phyloP scores from a whole-genome alignment of 257 asterid genomes.

The Solanum corneliomulleri region DNA sequence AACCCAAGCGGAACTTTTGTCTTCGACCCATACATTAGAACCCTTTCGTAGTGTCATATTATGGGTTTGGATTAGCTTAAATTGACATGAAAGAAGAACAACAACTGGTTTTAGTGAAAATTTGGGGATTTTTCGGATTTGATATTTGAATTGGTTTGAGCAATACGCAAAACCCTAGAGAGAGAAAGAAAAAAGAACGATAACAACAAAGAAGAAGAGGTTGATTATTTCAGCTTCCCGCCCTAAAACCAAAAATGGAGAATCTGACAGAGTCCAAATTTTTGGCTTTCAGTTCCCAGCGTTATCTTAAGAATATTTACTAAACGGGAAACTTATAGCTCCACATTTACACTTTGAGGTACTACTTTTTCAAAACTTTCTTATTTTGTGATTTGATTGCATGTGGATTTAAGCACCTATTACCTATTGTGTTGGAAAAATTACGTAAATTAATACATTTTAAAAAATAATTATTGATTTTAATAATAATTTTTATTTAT shows the following conservation, averaged over 20 bases:
- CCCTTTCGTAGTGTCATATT: constrained; percentile 73
- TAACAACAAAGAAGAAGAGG: not conserved
- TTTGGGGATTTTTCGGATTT: not conserved
- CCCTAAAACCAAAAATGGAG: constrained; percentile 24
- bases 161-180: constrained; percentile 34
- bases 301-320: not conserved
- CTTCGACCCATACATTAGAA: constrained; percentile 85
- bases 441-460: too few relatives aligned
- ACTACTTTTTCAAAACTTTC: not conserved
- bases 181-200: not conserved
- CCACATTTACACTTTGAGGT: not conserved
- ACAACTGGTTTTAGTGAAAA: too few relatives aligned
- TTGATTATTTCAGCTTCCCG: constrained; percentile 50
- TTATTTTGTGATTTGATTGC: not conserved
- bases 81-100: not conserved
- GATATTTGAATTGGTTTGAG: constrained; percentile 11
- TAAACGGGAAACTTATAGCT: not conserved
- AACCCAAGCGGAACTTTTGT: constrained; percentile 62
- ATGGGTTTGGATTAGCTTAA: not conserved
- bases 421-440: too few relatives aligned
- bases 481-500: too few relatives aligned
- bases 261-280: not conserved
- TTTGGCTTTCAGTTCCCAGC: not conserved
- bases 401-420: not conserved
- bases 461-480: too few relatives aligned